Base-by-base conservation (phyloP, 768 basidiomycete species). In the Russula compacta region DNA sequence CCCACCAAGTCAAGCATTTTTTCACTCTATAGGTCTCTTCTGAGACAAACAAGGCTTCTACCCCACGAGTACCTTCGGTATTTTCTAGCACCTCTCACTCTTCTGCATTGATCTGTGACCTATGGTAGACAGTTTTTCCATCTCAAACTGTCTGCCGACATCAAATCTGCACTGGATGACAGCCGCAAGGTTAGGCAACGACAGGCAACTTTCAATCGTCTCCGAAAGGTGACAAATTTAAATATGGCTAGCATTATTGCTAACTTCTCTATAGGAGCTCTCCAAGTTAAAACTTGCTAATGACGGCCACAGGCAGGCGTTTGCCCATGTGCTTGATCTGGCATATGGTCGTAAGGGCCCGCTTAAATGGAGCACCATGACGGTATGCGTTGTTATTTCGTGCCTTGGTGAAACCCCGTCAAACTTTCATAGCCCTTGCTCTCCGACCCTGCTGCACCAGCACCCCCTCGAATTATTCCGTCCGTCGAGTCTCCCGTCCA, bases 271-370 rank as follows among this genome's bases (percentile, higher is more conserved):
- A 15, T 64, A 91, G 89, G 81, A 78, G 53, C 69, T 84, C 64
- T 74, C 73, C 51, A 79, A 72, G 58, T 70, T 92, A 17, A 71
- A 76, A 67, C 74, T 71, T 48, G 87, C 87, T 10, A 86, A 83
- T 66, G 63, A 67, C 4, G 81, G 84, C 4, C 68, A 78, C 40
- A 65, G 66, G 50, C 69, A 74, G 58, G 80, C 83, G 36, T 85
- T 88, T 66, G 73, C 75, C 33, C 77, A 79, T 64, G 67, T 90
- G 33, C 74, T 92, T 17, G 80, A 85, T 64, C 67, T 84, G 33
- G 89, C 89, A 32, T 92, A 90, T 71, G 89, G 89, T 35, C 78
- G 89, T 60, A 82, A 81, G 65, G 89, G 89, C 24, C 85, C 80
- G 68, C 71, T 92, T 15, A 82, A 77, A 67, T 79, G 81, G 73